Conservation (phyloP, 2,329 filamentous ascomycete species). For the Madurella mycetomatis region DNA sequence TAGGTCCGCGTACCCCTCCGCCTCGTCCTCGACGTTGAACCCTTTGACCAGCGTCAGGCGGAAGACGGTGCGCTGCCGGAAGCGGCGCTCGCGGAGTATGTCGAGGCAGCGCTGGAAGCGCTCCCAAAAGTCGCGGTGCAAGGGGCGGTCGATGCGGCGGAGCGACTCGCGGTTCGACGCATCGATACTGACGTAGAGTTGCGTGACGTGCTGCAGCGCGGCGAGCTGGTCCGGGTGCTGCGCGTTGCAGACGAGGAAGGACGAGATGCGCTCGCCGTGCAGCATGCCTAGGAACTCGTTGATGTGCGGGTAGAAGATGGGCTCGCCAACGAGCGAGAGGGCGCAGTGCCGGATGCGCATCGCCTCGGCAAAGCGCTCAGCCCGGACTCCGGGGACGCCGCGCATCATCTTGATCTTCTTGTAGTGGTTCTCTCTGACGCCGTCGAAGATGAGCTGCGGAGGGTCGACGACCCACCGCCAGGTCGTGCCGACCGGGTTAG, state of each 20-base stretch:
- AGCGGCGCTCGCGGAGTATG: conserved; percentile 77
- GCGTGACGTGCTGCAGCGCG: conserved; percentile 77
- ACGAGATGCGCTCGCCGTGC: conserved; percentile 81
- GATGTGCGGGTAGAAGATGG: conserved; percentile 98
- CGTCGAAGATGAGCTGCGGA: conserved; percentile 82
- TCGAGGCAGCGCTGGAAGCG: conserved; percentile 87
- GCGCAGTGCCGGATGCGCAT: conserved; percentile 93
- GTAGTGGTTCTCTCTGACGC: conserved; percentile 89
- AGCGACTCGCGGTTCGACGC: conserved; percentile 86
- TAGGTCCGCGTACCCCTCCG: conserved; percentile 81
- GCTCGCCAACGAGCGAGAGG: conserved; percentile 86
- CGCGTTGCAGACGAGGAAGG: conserved; percentile 94
- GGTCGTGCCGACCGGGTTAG: conserved; percentile 91
- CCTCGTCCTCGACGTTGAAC: conserved; percentile 95
- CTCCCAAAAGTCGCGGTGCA: conserved; percentile 97
- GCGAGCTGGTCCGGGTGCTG: conserved; percentile 91
- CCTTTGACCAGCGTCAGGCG: conserved; percentile 93
- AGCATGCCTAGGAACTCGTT: conserved; percentile 84
- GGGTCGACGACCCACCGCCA: conserved; percentile 96
- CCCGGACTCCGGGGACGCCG: conserved; percentile 85
- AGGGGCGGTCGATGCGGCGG: conserved; percentile 81
- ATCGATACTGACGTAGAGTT: conserved; percentile 95
- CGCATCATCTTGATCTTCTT: conserved; percentile 97
- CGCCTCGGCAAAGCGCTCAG: conserved; percentile 87
- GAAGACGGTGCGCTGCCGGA: conserved; percentile 88